Evolutionary conservation across 225 moss, liverwort and hornwort genomes (phyloP).

Genomic region (Antitrichia curtipendula): DNA sequence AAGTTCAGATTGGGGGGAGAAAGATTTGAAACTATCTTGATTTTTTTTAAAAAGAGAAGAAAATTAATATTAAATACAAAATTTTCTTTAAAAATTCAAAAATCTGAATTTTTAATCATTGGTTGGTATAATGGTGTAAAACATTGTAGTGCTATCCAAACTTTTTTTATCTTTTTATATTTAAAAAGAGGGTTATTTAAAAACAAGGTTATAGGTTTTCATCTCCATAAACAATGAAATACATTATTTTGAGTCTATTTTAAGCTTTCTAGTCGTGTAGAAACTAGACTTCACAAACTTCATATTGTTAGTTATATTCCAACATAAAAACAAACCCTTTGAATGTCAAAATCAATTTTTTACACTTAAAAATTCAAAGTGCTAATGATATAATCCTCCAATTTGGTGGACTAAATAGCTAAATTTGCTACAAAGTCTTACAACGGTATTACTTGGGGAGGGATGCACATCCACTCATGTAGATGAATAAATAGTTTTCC

Average conservation of each 20-base stretch:
- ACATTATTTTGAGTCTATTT: neutral
- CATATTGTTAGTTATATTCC: fast-evolving
- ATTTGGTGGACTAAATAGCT: neutral
- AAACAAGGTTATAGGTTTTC: neutral
- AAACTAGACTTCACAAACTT: neutral
- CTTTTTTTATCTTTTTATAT: neutral
- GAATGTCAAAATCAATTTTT: neutral
- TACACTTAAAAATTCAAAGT: fast-evolving
- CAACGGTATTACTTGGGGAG: fast-evolving
- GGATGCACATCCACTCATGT: neutral
- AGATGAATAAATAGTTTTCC: no score
- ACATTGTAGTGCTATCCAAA: neutral
- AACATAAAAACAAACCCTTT: neutral
- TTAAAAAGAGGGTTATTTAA: neutral
- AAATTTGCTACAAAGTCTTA: neutral
- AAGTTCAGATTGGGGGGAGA: neutral
- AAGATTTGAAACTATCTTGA: neutral
- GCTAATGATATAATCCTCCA: neutral
- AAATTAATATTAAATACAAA: neutral
- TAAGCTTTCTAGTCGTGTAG: fast-evolving
- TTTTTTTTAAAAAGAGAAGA: neutral
- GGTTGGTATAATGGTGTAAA: neutral
- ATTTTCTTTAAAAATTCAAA: neutral
- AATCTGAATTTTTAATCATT: neutral
- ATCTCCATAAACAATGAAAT: neutral